Evolutionary conservation across 345 rosid genomes (phyloP).

Genomic region (Stellera chamaejasme): DNA sequence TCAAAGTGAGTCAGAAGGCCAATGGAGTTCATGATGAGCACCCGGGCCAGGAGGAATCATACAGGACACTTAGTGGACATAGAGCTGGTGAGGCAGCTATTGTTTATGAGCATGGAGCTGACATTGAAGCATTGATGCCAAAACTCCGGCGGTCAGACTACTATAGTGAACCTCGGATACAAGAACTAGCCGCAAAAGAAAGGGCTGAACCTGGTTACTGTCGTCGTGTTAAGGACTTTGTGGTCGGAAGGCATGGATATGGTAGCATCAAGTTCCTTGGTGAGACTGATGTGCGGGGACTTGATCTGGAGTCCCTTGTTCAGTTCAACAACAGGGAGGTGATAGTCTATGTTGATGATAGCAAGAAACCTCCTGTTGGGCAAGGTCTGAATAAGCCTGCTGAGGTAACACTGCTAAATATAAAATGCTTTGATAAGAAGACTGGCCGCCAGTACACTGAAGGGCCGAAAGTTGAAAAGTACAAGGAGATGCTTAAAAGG

Average conservation of each 20-base stretch:
- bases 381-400: slow-evolving; percentile 94
- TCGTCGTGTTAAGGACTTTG: slow-evolving; percentile 65
- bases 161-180: slow-evolving; percentile 88
- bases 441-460: slow-evolving; percentile 56
- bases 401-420: slow-evolving; percentile 86
- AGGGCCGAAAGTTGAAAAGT: slow-evolving; percentile 64
- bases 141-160: slow-evolving; percentile 74
- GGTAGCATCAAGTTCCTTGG: slow-evolving; percentile 86
- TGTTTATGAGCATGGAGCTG: slow-evolving; percentile 74
- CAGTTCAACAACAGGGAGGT: slow-evolving; percentile 89
- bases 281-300: slow-evolving; percentile 77
- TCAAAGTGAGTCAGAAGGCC: slow-evolving; percentile 34
- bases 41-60: slow-evolving; percentile 36
- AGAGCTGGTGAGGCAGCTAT: slow-evolving; percentile 81
- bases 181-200: slow-evolving; percentile 90
- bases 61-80: slow-evolving; percentile 49
- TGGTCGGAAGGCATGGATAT: slow-evolving; percentile 77
- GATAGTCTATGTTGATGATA: slow-evolving; percentile 91
- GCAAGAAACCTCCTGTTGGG: slow-evolving; percentile 84
- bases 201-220: slow-evolving; percentile 74
- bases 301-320: slow-evolving; percentile 70
- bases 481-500: slow-evolving; percentile 75
- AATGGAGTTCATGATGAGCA: slow-evolving; percentile 46
- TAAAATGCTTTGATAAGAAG: slow-evolving; percentile 81
- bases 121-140: slow-evolving; percentile 88